These are phyloP conservation scores for Pythium pyrilobum DNA, from an alignment of 352 stramenopile genomes.

Conservation along the genomic window DNA sequence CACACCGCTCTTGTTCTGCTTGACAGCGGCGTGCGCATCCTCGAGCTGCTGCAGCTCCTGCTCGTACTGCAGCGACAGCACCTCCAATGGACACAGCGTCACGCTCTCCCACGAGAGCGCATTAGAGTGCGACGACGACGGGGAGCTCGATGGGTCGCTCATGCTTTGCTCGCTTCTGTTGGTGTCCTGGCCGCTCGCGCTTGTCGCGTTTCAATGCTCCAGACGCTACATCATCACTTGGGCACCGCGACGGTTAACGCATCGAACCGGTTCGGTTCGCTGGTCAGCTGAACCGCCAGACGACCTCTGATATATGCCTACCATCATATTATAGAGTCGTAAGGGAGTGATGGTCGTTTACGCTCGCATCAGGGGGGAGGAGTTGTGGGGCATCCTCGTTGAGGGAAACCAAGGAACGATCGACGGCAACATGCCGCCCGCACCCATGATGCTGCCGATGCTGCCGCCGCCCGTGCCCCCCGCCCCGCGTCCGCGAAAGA, in stretches of 20 bases:
- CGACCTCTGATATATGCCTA: neutral
- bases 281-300: neutral
- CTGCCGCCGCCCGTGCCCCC: constrained; percentile 2
- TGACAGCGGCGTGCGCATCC: constrained; percentile 25
- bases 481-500: neutral
- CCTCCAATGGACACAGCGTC: constrained; percentile 60
- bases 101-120: constrained; percentile 80
- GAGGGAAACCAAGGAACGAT: neutral
- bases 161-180: constrained; percentile 21
- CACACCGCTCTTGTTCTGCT: constrained; percentile 78
- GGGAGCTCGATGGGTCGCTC: constrained; percentile 33
- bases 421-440: neutral
- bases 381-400: neutral
- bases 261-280: neutral
- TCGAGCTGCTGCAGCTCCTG: constrained; percentile 55
- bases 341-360: constrained; percentile 16
- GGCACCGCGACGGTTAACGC: neutral
- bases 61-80: constrained; percentile 68
- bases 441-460: neutral
- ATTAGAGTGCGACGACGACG: constrained; percentile 31
- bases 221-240: neutral
- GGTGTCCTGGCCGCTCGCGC: neutral
- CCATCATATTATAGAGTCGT: constrained; percentile 2
- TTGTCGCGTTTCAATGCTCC: constrained; percentile 16
- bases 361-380: neutral